Evolutionary conservation across 2,329 filamentous ascomycete genomes (phyloP).

Genomic region (Periconia macrospinosa): DNA sequence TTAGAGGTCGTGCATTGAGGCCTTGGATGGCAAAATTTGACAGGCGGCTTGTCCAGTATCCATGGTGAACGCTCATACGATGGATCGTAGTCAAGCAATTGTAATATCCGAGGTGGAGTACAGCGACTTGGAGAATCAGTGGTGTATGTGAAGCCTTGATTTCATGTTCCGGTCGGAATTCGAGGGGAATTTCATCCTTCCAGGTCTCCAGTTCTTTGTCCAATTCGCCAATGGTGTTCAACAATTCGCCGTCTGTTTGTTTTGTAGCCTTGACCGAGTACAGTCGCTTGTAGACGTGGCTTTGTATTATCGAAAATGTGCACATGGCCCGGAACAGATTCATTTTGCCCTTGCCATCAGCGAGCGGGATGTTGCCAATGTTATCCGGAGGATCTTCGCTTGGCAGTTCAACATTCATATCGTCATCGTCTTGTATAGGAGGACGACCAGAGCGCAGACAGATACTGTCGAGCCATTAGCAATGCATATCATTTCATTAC

Average conservation of each 20-base stretch:
- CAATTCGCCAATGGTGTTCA: slow-evolving; percentile 94
- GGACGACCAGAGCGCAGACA: slow-evolving; percentile 73
- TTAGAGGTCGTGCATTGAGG: slow-evolving; percentile 84
- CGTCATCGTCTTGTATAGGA: slow-evolving; percentile 73
- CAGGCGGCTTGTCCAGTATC: slow-evolving; percentile 94
- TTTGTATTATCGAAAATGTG: slow-evolving; percentile 87
- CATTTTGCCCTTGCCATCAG: slow-evolving; percentile 87
- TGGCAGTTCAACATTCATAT: slow-evolving; percentile 95
- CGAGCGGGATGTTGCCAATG: slow-evolving; percentile 89
- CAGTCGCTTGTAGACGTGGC: slow-evolving; percentile 87
- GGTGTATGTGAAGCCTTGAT: slow-evolving; percentile 92
- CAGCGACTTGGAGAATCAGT: slow-evolving; percentile 90
- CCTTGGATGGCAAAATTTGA: slow-evolving; percentile 96
- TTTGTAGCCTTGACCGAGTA: slow-evolving; percentile 93
- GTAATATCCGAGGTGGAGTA: slow-evolving; percentile 95
- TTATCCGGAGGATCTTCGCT: slow-evolving; percentile 89
- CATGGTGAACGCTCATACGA: slow-evolving; percentile 96
- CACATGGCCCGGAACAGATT: slow-evolving; percentile 95
- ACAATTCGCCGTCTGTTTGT: slow-evolving; percentile 86
- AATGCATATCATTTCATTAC: not conserved
- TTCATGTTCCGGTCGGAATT: slow-evolving; percentile 96
- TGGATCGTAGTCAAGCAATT: slow-evolving; percentile 98
- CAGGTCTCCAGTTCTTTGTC: slow-evolving; percentile 83
- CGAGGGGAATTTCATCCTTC: slow-evolving; percentile 93
- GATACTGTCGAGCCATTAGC: slow-evolving; percentile 50